These are phyloP conservation scores for Fragilaria radians DNA, from an alignment of 108 stramenopile genomes.

Conservation along the genomic window DNA sequence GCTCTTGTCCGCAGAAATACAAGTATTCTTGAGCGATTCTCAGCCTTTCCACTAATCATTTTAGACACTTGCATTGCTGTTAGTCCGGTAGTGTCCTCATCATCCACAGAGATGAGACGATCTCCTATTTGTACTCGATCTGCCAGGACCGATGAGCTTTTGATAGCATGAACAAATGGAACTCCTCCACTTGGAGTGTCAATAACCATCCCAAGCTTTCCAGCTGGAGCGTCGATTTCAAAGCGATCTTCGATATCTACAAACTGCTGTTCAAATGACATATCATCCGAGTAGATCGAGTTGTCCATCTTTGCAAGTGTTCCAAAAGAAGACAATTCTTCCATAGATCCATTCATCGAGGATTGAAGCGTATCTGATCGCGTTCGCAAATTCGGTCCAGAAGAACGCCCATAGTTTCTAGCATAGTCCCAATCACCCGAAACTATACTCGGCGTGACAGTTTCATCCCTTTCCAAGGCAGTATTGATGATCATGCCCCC, in stretches of 20 bases:
- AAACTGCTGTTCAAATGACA: slow-evolving; percentile 55
- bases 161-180: slow-evolving; percentile 81
- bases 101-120: slow-evolving; percentile 73
- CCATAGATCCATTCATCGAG: not conserved
- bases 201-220: slow-evolving; percentile 84
- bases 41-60: slow-evolving; percentile 53
- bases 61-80: slow-evolving; percentile 69
- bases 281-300: slow-evolving; percentile 50
- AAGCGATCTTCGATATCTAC: slow-evolving; percentile 32
- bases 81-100: slow-evolving; percentile 73
- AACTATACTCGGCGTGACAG: slow-evolving; percentile 30
- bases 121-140: slow-evolving; percentile 68
- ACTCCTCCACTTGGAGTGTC: slow-evolving; percentile 70
- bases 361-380: slow-evolving; percentile 1
- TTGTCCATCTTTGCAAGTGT: slow-evolving; percentile 13
- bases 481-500: slow-evolving; percentile 21
- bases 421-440: slow-evolving; percentile 57
- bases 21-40: slow-evolving; percentile 32
- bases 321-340: not conserved
- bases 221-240: slow-evolving; percentile 51
- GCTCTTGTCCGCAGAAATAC: slow-evolving; percentile 27
- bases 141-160: slow-evolving; percentile 63
- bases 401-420: slow-evolving; percentile 24
- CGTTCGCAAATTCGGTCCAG: slow-evolving; percentile 1
- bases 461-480: slow-evolving; percentile 37